Evolutionary conservation across 306 rosid genomes (phyloP), one percentile per base, ranked within the genome.

Genomic region (Lithocarpus polystachyus): DNA sequence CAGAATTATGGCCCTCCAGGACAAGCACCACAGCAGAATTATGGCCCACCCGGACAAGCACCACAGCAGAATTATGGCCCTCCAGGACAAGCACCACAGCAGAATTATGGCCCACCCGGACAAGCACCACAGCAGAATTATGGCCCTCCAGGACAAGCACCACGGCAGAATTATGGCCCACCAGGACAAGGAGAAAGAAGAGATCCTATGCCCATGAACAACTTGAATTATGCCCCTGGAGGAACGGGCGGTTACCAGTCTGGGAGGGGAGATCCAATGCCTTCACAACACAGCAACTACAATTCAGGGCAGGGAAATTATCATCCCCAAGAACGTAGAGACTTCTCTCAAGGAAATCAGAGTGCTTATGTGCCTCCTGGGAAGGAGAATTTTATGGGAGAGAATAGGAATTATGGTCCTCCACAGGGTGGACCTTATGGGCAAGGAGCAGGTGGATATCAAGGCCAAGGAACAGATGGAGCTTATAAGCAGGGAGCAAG

Each of bases 281-380:
- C 92, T 80, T 71, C 92, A 75, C 77, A 88, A 82, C 89, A 86
- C 84, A 82, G 84, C 18, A 89, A 83, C 31, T 87, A 82, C 79
- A 88, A 82, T 60, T 91, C 77, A 81, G 52, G 68, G 31, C 87
- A 71, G 24, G 78, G 84, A 20, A 70, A 64, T 56, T 74, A 61
- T 71, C 33, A 65, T 64, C 80, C 85, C 69, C 82, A 53, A 76
- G 89, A 84, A 79, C 85, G 68, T 73, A 33, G 77, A 23, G 84
- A 76, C n/a, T 80, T 68, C 60, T 90, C 89, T 68, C 91, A 81
- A 82, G 87, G 85, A 80, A 77, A 68, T 71, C 90, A 83, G 75
- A 81, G 87, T 62, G 78, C 22, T 51, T 75, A 75, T 69, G 79
- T 77, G 7, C 88, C 88, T 80, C 83, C 89, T 68, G 87, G 85